Base-by-base conservation (phyloP, 2,329 filamentous ascomycete genomes). In the Alternaria consortialis region DNA sequence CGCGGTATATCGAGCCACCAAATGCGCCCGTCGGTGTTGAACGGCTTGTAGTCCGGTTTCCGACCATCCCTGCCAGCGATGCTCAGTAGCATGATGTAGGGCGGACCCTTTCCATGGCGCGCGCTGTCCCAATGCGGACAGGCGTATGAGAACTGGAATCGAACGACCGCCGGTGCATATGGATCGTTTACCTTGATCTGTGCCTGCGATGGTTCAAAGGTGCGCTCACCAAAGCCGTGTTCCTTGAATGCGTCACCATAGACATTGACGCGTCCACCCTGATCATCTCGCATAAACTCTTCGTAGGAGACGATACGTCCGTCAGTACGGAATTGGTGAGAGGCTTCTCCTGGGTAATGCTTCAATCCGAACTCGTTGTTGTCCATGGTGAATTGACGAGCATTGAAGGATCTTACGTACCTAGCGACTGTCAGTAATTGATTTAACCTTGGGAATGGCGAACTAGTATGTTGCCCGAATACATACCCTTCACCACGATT, bases 81-180 rank as follows among this genome's bases (percentile, higher is more conserved):
- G 56, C 85, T 84, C 17, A 97, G 80, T 15, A 95, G 80, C 71
- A 94, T 88, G 44, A 93, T 81, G 58, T 89, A 91, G 44, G 88
- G 85, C 61, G 85, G 86, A 1, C 89, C 90, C 55, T 83, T 79
- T 0, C 90, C 91, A 64, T 91, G 85, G 62, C 84, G 85, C 66
- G 89, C 85, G n/a, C 89, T 83, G 43, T 88, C 88, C 92, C 92
- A 97, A 77, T 98, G 94, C 71, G 88, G 86, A 75, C 94, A 98
- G 11, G 90, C 73, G 60, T 91, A 90, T 54, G 86, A 87, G 74
- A 97, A 94, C 71, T 92, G 90, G 80, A 98, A 97, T 15, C 92
- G 87, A 29, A 95, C 85, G 39, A 74, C 71, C 4, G 74, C 73
- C 69, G 74, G 62, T 17, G 58, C 67, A 5, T 65, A 71, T 0